Evolutionary conservation across 148 eudicot species (phyloP), one percentile per base, ranked within the genome.

Genomic region (Chenopodium formosanum): DNA sequence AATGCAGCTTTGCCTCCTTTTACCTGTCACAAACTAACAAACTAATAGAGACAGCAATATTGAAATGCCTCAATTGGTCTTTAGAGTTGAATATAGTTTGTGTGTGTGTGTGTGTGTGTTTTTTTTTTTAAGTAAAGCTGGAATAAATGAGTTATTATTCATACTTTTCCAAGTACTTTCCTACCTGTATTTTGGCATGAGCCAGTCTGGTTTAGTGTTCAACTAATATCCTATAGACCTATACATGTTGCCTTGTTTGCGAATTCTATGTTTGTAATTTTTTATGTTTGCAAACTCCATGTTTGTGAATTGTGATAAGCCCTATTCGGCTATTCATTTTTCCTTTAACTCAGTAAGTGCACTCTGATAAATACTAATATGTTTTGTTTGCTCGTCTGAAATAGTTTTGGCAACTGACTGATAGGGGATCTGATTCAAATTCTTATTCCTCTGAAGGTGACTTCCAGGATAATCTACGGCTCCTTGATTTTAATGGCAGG

Each of bases 391-490:
- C 78, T 81, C 82, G 68, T 82, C n/a, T 70, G 31, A 66, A 62
- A 75, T 44, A 82, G 74, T 87, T 83, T 53, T 88, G 85, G 85
- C 90, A 92, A 98, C 77, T 74, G 80, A 84, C 82, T 22, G 94
- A 92, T 80, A 77, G 91, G 79, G 82, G 90, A 81, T 91, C 87
- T 79, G 92, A 92, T 83, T 85, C 97, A 76, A 81, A 91, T 79
- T 91, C 94, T 74, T 91, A 83, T 88, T 89, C 91, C 78, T 93
- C 96, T 73, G 94, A 90, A 83, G 87, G 79, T 81, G 97, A 91
- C 29, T 64, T 79, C 85, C 89, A 75, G 37, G 93, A 90, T 82
- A 85, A 71, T 75, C 29, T 73, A 23, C 91, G 87, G 88, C 76
- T 79, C 80, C 53, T 81, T 52, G 88, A 91, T 79, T 72, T 82